Evolutionary conservation across 148 eudicot species (phyloP).

Genomic region (Persicaria maculosa): DNA sequence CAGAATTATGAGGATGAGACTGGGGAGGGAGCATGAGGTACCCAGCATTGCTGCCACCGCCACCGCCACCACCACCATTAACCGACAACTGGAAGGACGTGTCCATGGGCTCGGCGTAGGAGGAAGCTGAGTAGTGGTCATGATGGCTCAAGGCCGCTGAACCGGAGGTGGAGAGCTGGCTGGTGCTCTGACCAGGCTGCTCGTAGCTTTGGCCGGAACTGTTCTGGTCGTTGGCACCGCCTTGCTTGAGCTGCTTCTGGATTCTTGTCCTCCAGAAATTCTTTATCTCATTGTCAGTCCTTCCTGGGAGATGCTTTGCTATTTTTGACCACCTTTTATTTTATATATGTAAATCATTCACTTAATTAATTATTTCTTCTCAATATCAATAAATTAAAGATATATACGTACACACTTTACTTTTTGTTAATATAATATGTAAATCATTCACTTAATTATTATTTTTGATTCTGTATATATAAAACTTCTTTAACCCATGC

Average conservation of each 20-base stretch:
- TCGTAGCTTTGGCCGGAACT: constrained; percentile 13
- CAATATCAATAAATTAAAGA: too few relatives aligned
- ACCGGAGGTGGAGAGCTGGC: constrained; percentile 21
- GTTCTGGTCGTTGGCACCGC: constrained; percentile 10
- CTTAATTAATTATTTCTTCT: too few relatives aligned
- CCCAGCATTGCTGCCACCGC: background rate
- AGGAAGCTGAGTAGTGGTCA: constrained; percentile 17
- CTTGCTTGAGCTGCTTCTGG: constrained; percentile 71
- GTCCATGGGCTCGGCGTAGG: constrained; percentile 3
- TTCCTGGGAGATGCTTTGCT: constrained; percentile 71
- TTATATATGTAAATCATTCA: background rate
- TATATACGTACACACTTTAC: too few relatives aligned
- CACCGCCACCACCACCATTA: background rate
- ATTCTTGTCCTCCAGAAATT: constrained; percentile 83
- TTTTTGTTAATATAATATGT: too few relatives aligned
- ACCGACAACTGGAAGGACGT: background rate
- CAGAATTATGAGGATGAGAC: constrained; percentile 21
- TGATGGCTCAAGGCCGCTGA: background rate
- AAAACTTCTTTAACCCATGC: background rate
- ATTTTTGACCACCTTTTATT: constrained; percentile 69
- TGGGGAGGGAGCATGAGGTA: constrained; percentile 16
- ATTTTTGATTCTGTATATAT: too few relatives aligned
- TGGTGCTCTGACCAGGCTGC: constrained; percentile 21
- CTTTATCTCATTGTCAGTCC: constrained; percentile 86
- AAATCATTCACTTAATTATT: too few relatives aligned